Evolutionary conservation across 1,284 basidiomycete genomes (phyloP).

Genomic region (Malassezia dermatis): DNA sequence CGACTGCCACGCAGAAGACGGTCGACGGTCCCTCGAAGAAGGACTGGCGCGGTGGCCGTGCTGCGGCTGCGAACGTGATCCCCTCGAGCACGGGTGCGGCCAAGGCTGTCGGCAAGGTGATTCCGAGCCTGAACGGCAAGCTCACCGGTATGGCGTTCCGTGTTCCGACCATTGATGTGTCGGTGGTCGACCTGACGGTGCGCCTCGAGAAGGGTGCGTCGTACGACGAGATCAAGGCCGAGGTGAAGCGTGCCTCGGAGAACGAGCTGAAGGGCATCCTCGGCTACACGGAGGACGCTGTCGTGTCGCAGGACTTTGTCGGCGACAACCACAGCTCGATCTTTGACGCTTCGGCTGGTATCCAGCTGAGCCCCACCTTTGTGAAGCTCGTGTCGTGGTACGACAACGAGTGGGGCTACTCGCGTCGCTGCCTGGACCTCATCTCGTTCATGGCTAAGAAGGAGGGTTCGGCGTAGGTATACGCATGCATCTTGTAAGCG

Average conservation of each 20-base stretch:
- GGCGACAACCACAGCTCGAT: conserved; percentile 60
- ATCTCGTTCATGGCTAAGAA: conserved; percentile 68
- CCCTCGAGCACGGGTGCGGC: conserved; percentile 98
- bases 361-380: conserved; percentile 82
- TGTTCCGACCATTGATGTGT: conserved; percentile 91
- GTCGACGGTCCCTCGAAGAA: conserved; percentile 63
- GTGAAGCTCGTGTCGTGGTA: conserved; percentile 87
- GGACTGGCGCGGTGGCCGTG: conserved; percentile 75
- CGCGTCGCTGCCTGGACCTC: conserved; percentile 82
- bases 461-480: conserved; percentile 40
- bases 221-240: conserved; percentile 85
- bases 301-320: conserved; percentile 61
- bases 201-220: conserved; percentile 70
- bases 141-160: conserved; percentile 90
- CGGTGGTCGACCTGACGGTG: conserved; percentile 93
- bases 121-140: conserved; percentile 92
- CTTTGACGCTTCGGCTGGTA: conserved; percentile 78
- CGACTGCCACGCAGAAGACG: conserved; percentile 89
- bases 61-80: conserved; percentile 96
- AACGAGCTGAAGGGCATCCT: conserved; percentile 66
- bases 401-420: conserved; percentile 88
- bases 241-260: conserved; percentile 71
- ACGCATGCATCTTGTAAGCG: conserved; percentile 5
- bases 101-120: conserved; percentile 97
- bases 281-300: conserved; percentile 85